Evolutionary conservation across 2,329 filamentous ascomycete species (phyloP), one percentile per base, ranked within the genome.

Genomic region (Phyllosticta ampelicida): DNA sequence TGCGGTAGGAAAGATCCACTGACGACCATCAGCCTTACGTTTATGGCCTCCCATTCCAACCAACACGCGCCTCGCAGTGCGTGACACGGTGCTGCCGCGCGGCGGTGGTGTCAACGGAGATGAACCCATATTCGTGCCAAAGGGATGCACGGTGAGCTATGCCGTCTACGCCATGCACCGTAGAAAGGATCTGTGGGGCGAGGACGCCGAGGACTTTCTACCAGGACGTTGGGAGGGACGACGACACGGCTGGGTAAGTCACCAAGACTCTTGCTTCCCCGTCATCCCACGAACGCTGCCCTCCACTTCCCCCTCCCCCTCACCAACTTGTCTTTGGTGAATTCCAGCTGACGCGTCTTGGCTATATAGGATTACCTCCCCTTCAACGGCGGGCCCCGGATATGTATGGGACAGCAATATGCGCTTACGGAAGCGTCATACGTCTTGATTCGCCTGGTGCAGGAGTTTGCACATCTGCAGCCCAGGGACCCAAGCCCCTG

Each of bases 11-110:
- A 21, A 19, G 19, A 51, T 51, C 48, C 9, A 51, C 48, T 51
- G 48, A 51, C 48, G 21, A 23, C 16, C 19, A 21, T 26, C 54
- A 63, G 70, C 78, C 2, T 74, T 84, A 6, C 78, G 80, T 9
- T 67, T 80, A 2, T 76, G 80, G 63, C 79, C 80, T 3, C 71
- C 77, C n/a, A 78, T 83, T 9, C 80, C 80, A 4, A 63, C 73
- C 28, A 84, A 84, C 65, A 70, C 70, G 13, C 76, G 82, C 59
- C 63, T 66, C 18, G 78, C 80, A 1, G 67, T 72, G 9, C 68
- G 69, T 36, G 77, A 81, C 65, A 80, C 78, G 3, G 68, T 75
- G 2, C 70, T 83, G 0, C 80, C 80, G 28, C 65, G 74, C 36
- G 74, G 78, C 60, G 75, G 80, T 63, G 73, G 80, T 16, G 64